phyloP scores from a whole-genome alignment of 345 rosid species.

The Kernera saxatilis region DNA sequence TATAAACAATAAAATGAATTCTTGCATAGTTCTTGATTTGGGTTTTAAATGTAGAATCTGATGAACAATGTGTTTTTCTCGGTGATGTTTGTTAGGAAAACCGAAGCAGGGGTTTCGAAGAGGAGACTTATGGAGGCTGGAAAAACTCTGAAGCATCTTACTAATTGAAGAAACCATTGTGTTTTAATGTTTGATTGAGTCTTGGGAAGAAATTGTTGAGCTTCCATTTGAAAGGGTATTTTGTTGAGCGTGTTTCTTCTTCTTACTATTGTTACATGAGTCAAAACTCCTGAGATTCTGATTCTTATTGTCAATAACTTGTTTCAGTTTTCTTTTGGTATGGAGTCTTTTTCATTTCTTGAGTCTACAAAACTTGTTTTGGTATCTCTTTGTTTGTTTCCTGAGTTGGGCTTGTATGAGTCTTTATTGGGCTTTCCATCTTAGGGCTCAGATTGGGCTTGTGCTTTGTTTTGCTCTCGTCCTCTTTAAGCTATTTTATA shows the following conservation, averaged over 20 bases:
- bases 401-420: background rate
- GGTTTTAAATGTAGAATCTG: background rate
- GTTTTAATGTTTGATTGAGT: background rate
- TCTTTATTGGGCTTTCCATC: background rate
- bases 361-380: background rate
- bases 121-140: constrained; percentile 62
- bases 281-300: background rate
- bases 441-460: background rate
- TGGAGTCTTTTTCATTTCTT: background rate
- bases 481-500: too few relatives aligned
- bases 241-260: background rate
- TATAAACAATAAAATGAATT: constrained; percentile 1
- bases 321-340: background rate
- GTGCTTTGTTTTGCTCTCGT: background rate
- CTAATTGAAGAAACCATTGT: constrained; percentile 10
- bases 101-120: constrained; percentile 30
- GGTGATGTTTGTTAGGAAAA: constrained; percentile 25
- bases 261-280: background rate
- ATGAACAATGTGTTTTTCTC: background rate
- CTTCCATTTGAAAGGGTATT: background rate
- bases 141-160: constrained; percentile 43
- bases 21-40: background rate
- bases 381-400: background rate
- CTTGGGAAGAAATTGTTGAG: background rate
- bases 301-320: background rate